Percentiles rank a stretch among this genome's conserved stretches.
phyloP scores from a whole-genome alignment of 768 basidiomycete genomes.

The Xerocomellus amylosporus region DNA sequence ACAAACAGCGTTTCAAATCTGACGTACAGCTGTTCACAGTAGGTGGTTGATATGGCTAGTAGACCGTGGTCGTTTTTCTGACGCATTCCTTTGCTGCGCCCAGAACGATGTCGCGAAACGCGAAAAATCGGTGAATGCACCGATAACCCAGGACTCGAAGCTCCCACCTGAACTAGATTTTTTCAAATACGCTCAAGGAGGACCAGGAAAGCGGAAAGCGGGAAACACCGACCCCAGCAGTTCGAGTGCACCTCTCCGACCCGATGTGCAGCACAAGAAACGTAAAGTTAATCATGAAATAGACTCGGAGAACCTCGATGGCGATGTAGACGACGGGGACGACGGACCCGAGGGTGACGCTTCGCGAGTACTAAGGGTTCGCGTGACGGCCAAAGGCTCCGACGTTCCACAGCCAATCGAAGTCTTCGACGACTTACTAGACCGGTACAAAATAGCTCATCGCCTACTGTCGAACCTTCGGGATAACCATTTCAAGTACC shows the following conservation, averaged over 20 bases:
- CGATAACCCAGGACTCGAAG: conserved; percentile 38
- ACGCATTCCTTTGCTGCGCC: not conserved
- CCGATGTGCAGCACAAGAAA: conserved; percentile 25
- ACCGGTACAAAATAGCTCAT: conserved; percentile 55
- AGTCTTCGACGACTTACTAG: conserved; percentile 56
- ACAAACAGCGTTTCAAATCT: conserved; percentile 68
- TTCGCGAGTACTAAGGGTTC: conserved; percentile 44
- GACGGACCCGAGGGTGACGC: conserved; percentile 21
- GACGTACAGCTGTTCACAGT: conserved; percentile 75
- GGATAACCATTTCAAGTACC: conserved; percentile 56
- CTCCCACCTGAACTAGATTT: conserved; percentile 84
- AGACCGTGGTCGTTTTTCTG: not conserved
- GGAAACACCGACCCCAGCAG: conserved; percentile 14
- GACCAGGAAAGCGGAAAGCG: conserved; percentile 51
- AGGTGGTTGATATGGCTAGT: conserved; percentile 11
- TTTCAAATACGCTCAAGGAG: conserved; percentile 78
- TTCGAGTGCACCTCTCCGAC: conserved; percentile 9
- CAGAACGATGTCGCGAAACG: conserved; percentile 27
- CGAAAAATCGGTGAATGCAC: conserved; percentile 23
- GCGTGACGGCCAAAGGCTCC: conserved; percentile 72
- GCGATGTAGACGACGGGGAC: conserved; percentile 23
- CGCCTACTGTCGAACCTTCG: conserved; percentile 64
- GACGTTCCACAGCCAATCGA: conserved; percentile 60
- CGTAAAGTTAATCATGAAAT: conserved; percentile 28
- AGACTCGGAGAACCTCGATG: conserved; percentile 14